Conservation (phyloP, 139 green algal genomes). For the Astrephomene gubernaculifera region DNA sequence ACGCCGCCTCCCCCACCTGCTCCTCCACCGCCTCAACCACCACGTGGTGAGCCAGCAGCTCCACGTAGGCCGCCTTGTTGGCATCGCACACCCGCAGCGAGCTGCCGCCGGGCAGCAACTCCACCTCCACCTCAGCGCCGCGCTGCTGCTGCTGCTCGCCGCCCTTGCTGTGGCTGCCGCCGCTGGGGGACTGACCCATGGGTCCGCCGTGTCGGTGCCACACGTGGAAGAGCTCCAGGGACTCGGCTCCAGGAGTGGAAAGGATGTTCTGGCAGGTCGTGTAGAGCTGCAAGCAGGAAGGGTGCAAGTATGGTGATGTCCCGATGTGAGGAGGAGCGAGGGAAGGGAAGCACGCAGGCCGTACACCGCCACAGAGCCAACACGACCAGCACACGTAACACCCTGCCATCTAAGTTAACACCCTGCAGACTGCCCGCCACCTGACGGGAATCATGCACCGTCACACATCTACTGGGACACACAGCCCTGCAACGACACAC, state of each 20-base stretch:
- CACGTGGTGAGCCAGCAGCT: conserved; percentile 11
- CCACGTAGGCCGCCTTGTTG: conserved; percentile 25
- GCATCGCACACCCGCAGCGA: neutral
- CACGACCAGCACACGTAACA: too few relatives aligned
- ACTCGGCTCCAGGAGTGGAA: neutral
- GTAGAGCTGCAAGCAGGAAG: neutral
- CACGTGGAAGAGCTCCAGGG: conserved; percentile 23
- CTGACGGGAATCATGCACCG: too few relatives aligned
- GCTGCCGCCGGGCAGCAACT: conserved; percentile 24
- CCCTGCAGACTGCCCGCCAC: too few relatives aligned
- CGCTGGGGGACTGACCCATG: neutral
- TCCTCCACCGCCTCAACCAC: conserved; percentile 9
- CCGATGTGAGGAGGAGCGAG: neutral
- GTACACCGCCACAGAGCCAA: too few relatives aligned
- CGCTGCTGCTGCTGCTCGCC: neutral
- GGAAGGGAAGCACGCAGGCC: too few relatives aligned
- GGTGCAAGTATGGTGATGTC: neutral
- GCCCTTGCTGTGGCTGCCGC: neutral
- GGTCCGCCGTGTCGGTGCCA: too few relatives aligned
- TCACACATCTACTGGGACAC: too few relatives aligned
- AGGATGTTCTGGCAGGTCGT: conserved; percentile 34
- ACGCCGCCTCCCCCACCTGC: conserved; percentile 4
- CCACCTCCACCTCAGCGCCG: neutral
- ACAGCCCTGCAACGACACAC: neutral
- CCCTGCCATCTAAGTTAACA: too few relatives aligned